Evolutionary conservation across 306 rosid genomes (phyloP).

Genomic region (Delonix regia): DNA sequence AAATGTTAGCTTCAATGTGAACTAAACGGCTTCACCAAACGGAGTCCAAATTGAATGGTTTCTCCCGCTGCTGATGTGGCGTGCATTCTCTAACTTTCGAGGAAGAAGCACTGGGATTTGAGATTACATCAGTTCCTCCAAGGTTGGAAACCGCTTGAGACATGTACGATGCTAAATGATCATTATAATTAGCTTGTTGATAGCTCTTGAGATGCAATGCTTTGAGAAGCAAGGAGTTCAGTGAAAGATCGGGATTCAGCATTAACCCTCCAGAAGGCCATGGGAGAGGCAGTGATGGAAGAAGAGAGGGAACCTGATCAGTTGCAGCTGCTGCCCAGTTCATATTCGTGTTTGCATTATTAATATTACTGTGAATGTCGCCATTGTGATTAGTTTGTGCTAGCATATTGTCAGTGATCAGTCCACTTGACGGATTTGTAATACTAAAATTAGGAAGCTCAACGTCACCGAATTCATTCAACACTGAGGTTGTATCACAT

Average conservation of each 20-base stretch:
- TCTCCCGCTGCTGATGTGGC: slow-evolving; percentile 66
- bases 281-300: slow-evolving; percentile 40
- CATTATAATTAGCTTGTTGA: slow-evolving; percentile 34
- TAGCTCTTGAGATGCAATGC: slow-evolving; percentile 81
- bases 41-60: slow-evolving; percentile 95
- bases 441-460: slow-evolving; percentile 58
- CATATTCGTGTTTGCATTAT: slow-evolving; percentile 42
- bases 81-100: slow-evolving; percentile 54
- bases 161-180: slow-evolving; percentile 41
- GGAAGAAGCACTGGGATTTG: slow-evolving; percentile 63
- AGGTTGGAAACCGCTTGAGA: slow-evolving; percentile 49
- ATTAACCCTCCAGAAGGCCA: slow-evolving; percentile 49
- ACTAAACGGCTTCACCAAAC: slow-evolving; percentile 58
- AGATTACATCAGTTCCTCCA: slow-evolving; percentile 48
- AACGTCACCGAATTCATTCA: slow-evolving; percentile 70
- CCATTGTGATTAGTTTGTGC: slow-evolving; percentile 38
- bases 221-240: slow-evolving; percentile 83
- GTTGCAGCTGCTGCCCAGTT: slow-evolving; percentile 46
- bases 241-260: slow-evolving; percentile 54
- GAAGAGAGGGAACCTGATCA: slow-evolving; percentile 42
- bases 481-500: slow-evolving; percentile 66
- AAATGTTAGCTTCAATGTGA: slow-evolving; percentile 38
- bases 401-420: slow-evolving; percentile 41
- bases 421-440: slow-evolving; percentile 49
- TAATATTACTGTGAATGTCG: not conserved